Conservation (phyloP, 225 moss, liverwort and hornwort species). For the Climacium dendroides region DNA sequence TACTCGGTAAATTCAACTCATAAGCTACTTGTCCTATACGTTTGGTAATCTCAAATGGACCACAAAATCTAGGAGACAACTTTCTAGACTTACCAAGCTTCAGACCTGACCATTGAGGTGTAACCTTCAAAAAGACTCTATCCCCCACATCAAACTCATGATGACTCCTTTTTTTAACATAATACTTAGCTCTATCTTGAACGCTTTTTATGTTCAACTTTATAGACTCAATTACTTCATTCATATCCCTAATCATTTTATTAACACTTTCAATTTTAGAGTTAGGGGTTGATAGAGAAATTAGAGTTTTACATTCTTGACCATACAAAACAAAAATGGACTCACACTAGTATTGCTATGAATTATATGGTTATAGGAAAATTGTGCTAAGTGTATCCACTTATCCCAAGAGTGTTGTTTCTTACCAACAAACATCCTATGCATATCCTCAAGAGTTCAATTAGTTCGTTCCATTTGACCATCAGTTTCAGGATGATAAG, state of each 20-base stretch:
- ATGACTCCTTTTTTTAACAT: neutral
- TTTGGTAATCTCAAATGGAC: neutral
- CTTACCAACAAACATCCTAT: too few species aligned
- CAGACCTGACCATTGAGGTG: neutral
- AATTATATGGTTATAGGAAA: too few species aligned
- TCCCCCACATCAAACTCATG: neutral
- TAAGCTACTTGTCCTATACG: neutral
- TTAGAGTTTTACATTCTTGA: too few species aligned
- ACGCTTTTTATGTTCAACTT: neutral
- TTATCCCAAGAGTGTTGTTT: too few species aligned
- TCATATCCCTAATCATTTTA: neutral
- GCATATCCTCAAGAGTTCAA: too few species aligned
- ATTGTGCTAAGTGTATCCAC: too few species aligned
- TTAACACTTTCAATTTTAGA: neutral
- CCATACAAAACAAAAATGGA: too few species aligned
- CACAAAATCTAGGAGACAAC: neutral
- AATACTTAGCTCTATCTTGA: neutral
- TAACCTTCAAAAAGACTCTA: neutral
- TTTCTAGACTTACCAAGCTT: neutral
- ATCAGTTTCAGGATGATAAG: too few species aligned
- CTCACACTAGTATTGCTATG: too few species aligned
- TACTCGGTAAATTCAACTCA: neutral
- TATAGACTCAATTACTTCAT: too few species aligned
- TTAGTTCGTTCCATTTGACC: too few species aligned
- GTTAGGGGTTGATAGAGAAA: too few species aligned